A percentile compares a stretch with the other conserved stretches of the same genome.
phyloP scores from a whole-genome alignment of 75 land plant genomes.

The Chamaecyparis obtusa region DNA sequence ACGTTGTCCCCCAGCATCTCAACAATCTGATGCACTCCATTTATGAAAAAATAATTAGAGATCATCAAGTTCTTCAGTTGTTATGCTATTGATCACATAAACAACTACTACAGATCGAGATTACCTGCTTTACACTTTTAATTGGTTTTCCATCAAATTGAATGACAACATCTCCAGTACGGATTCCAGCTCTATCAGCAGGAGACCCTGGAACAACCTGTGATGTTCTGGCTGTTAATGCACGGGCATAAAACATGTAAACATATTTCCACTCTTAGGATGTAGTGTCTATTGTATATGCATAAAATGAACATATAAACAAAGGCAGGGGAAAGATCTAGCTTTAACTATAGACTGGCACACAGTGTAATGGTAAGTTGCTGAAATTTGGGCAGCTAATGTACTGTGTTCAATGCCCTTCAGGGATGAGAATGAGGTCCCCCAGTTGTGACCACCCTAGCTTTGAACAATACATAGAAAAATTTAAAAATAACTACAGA shows the following conservation, averaged over 20 bases:
- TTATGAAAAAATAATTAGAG: not conserved
- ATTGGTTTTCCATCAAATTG: slow-evolving; percentile 79
- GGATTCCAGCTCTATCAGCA: slow-evolving; percentile 82
- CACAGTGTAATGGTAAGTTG: too few relatives aligned
- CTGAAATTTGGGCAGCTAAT: too few relatives aligned
- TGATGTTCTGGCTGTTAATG: not conserved
- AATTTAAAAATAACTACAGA: not conserved
- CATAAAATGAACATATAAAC: not conserved
- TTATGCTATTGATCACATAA: not conserved
- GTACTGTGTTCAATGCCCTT: too few relatives aligned
- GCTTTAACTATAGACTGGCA: not conserved
- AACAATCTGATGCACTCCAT: slow-evolving; percentile 45
- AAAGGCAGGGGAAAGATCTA: not conserved
- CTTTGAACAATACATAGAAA: too few relatives aligned
- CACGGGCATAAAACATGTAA: not conserved
- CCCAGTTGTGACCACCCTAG: too few relatives aligned
- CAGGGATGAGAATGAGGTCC: too few relatives aligned
- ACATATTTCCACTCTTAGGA: not conserved
- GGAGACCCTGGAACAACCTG: slow-evolving; percentile 96
- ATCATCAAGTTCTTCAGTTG: not conserved
- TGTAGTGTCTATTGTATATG: not conserved
- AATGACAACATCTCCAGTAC: slow-evolving; percentile 81
- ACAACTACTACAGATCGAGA: slow-evolving; percentile 11
- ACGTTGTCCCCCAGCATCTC: slow-evolving; percentile 76
- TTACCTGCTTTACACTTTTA: slow-evolving; percentile 61